These are phyloP conservation scores for Termitomyces sp. DNA, from an alignment of 768 basidiomycete species.

Conservation along the genomic window DNA sequence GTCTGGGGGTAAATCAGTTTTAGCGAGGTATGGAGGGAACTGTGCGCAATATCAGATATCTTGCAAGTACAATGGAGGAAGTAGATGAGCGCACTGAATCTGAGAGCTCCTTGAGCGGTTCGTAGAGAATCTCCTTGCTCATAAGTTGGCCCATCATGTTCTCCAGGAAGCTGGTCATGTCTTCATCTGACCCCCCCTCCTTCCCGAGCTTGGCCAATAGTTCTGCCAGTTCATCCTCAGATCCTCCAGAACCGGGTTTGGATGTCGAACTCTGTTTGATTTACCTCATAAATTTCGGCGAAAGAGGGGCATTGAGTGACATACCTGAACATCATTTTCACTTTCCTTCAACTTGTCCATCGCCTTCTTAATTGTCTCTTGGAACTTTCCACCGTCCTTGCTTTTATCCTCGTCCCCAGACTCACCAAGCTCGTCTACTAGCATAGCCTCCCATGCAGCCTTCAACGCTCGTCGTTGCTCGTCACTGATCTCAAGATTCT, in stretches of 20 bases:
- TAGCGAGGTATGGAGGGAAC: slow-evolving; percentile 74
- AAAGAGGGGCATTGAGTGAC: background rate
- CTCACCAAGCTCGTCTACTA: background rate
- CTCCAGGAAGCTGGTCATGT: slow-evolving; percentile 67
- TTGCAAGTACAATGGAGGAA: background rate
- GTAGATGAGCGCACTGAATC: slow-evolving; percentile 46
- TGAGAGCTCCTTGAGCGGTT: slow-evolving; percentile 76
- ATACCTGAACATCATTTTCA: slow-evolving; percentile 50
- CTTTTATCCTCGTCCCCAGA: background rate
- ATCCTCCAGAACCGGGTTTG: slow-evolving; percentile 13
- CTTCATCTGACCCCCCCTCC: slow-evolving; percentile 36
- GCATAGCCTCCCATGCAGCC: slow-evolving; percentile 3
- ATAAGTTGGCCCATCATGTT: slow-evolving; percentile 78
- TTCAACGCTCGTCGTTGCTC: background rate
- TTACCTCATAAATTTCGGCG: background rate
- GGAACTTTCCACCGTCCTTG: slow-evolving; percentile 35
- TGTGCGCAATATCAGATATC: slow-evolving; percentile 19
- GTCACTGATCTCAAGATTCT: background rate
- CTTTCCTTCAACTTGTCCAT: slow-evolving; percentile 71
- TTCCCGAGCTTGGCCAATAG: slow-evolving; percentile 44
- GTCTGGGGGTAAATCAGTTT: slow-evolving; percentile 46
- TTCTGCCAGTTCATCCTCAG: slow-evolving; percentile 40
- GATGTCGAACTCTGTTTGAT: slow-evolving; percentile 4
- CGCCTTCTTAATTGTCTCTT: slow-evolving; percentile 63
- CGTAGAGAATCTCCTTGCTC: slow-evolving; percentile 81